Conservation (phyloP, 2,329 filamentous ascomycete species). For the Fusarium sp. region DNA sequence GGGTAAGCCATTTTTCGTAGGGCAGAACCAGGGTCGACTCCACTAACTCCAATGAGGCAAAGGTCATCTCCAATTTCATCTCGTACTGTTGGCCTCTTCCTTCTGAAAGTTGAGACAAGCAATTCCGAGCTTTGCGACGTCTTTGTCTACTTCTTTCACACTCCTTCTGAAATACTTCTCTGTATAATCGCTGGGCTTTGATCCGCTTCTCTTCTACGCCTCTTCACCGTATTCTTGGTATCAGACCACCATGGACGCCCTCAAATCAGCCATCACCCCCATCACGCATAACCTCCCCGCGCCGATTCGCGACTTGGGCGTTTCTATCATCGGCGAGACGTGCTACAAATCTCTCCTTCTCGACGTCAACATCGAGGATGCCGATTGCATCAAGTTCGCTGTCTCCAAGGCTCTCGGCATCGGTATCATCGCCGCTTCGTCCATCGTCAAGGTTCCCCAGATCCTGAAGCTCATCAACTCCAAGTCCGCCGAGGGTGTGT, state of each 20-base stretch:
- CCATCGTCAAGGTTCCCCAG: constrained; percentile 96
- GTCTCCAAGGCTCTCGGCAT: constrained; percentile 93
- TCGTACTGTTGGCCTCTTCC: constrained; percentile 40
- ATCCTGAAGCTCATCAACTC: constrained; percentile 90
- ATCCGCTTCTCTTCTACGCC: background rate
- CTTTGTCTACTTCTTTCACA: constrained; percentile 27
- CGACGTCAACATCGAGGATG: constrained; percentile 81
- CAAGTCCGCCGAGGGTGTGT: constrained; percentile 83
- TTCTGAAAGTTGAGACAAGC: constrained; percentile 12
- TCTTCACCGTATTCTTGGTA: background rate
- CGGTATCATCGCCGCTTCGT: constrained; percentile 89
- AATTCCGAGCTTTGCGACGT: constrained; percentile 17
- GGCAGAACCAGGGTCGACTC: constrained; percentile 13
- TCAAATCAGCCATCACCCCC: constrained; percentile 71
- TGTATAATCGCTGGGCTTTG: background rate
- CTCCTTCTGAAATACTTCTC: constrained; percentile 26
- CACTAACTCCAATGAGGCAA: constrained; percentile 11
- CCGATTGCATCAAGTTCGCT: constrained; percentile 85
- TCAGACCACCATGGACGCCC: constrained; percentile 64
- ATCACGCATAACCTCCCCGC: constrained; percentile 78
- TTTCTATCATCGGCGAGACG: constrained; percentile 80
- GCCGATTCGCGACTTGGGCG: constrained; percentile 78
- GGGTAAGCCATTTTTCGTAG: constrained; percentile 17
- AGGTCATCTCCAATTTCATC: constrained; percentile 16
- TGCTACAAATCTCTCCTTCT: constrained; percentile 91